Base-by-base conservation (phyloP, 164 flowering plant species). In the Vitis amurensis region DNA sequence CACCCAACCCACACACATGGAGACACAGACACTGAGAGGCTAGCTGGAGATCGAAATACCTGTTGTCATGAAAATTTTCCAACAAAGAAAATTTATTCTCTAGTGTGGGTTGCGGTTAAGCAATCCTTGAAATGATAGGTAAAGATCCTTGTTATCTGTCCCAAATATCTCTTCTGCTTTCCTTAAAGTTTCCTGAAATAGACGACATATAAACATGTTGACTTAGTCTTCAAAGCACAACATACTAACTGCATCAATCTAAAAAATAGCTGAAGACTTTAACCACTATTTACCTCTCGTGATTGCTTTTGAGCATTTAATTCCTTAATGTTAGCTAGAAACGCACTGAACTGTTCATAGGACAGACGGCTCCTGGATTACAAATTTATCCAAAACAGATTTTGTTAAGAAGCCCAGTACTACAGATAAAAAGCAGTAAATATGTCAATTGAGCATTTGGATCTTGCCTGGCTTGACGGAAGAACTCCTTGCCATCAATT, bases 141-240 rank as follows among this genome's bases (percentile, higher is more conserved):
- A 93, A 14, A 95, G 95, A 83, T 95, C 98, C 75, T 87, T 91
- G 80, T 91, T 93, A 30, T 93, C 99, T 6, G 59, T 52, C 50
- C 98, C 99, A 82, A 95, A 93, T 72, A 93, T 91, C 74, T 89
- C 97, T 77, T 93, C 97, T 27, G 99, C 96, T 77, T 93, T 95
- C 74, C 79, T 89, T 68, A 95, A 73, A 52, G 97, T 95, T 73
- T 95, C 99, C 98, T 95, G 85, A 64, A 66, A 64, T 10, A 3
- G 23, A 69, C 15, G 44, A 67, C 19, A 60, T 4, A 55, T 11
- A 44, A 57, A 59, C 31, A 57, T 60, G 48, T 51, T 17, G 29
- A 48, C n/a, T n/a, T 23, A 30, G 11, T 9, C 27, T 61, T 13
- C n/a, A 59, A 6, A 27, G 8, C 27, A 16, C 62, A 48, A 29